Conservation (phyloP, 2,329 filamentous ascomycete species). For the Penicillium sp. region DNA sequence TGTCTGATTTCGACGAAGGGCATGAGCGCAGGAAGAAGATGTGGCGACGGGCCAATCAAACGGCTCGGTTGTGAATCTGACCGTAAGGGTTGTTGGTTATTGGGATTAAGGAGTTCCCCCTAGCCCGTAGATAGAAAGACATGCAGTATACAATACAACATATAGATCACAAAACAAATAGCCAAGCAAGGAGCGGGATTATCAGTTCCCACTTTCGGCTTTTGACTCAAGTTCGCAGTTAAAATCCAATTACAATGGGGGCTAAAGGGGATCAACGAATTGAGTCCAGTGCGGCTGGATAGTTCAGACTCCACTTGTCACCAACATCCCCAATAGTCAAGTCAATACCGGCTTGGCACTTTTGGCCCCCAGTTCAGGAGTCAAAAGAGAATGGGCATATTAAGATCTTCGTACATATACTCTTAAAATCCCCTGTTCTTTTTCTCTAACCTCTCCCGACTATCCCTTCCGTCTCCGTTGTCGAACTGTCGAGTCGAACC, state of each 20-base stretch:
- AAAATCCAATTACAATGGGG: background rate
- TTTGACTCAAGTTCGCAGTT: background rate
- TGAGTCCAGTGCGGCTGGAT: background rate
- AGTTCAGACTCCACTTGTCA: background rate
- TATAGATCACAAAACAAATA: constrained; percentile 1
- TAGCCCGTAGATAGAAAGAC: background rate
- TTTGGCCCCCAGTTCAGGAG: background rate
- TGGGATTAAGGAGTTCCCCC: background rate
- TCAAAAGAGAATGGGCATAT: background rate
- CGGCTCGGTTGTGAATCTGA: constrained; percentile 7
- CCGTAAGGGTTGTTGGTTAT: background rate
- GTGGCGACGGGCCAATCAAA: constrained; percentile 54
- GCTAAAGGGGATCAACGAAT: background rate
- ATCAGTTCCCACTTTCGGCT: background rate
- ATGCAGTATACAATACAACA: background rate
- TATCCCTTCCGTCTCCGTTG: background rate
- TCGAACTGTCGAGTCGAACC: background rate
- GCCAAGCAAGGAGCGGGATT: background rate
- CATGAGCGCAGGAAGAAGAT: constrained; percentile 56
- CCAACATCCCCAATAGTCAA: background rate
- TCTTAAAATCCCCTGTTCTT: background rate
- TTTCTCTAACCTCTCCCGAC: too few relatives aligned
- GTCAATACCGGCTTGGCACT: background rate
- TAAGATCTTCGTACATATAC: background rate
- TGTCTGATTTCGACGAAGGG: constrained; percentile 50